Percentiles rank a stretch among this genome's conserved stretches.
Conservation (phyloP, 208 protist species). For the Trypanosoma mega region DNA sequence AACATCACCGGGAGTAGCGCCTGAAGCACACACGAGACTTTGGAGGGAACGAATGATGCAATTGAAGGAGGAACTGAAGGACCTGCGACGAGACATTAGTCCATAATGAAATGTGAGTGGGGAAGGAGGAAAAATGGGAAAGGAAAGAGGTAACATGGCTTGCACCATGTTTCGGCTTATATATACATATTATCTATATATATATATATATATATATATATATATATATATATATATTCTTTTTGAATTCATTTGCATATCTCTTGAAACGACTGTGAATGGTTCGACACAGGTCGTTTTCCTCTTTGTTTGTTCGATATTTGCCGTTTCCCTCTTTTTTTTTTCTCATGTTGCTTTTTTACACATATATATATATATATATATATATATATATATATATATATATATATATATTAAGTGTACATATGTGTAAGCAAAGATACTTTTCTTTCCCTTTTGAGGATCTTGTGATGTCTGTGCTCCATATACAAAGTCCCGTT, state of each 20-base stretch:
- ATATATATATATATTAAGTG: constrained; percentile 5
- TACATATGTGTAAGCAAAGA: background rate
- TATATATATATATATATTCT: constrained; percentile 1
- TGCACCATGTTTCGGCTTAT: too few relatives aligned
- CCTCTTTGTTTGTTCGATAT: background rate
- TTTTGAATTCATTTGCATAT: background rate
- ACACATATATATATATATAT: background rate
- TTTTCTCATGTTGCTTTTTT: background rate
- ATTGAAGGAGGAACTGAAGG: constrained; percentile 50
- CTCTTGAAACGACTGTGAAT: background rate
- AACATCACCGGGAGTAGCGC: constrained; percentile 8
- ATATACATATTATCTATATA: background rate
- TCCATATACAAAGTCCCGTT: too few relatives aligned
- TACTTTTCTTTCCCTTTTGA: background rate
- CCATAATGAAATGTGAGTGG: background rate
- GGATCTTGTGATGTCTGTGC: background rate
- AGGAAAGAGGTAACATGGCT: background rate
- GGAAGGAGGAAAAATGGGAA: background rate
- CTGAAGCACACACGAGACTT: background rate
- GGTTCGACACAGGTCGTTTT: background rate
- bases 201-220: background rate
- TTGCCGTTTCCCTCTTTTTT: background rate
- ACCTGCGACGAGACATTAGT: constrained; percentile 44
- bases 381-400: background rate
- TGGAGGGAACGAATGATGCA: constrained; percentile 53